Percentiles rank a stretch among this genome's conserved stretches.
Evolutionary conservation across 73 alveolate genomes (phyloP).

Genomic region (Tetrahymena borealis): DNA sequence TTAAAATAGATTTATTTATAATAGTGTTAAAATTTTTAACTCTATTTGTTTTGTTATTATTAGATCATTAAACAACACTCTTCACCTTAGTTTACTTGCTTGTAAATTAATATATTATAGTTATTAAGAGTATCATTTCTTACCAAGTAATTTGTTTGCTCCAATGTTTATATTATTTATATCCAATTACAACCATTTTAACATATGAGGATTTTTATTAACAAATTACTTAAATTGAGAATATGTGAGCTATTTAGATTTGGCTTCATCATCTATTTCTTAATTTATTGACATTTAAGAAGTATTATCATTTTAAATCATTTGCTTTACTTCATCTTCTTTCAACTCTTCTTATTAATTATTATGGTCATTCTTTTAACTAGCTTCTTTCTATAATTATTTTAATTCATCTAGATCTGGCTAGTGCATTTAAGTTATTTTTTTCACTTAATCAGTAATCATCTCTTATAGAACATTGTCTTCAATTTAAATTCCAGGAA

Average conservation of each 20-base stretch:
- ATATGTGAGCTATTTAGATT: neutral
- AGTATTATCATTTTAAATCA: neutral
- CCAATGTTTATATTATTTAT: slow-evolving; percentile 4
- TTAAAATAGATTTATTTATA: too few relatives aligned
- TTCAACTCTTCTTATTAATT: too few relatives aligned
- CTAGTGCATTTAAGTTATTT: neutral
- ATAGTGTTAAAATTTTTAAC: too few relatives aligned
- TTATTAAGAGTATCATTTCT: neutral
- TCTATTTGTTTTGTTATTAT: too few relatives aligned
- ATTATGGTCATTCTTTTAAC: neutral
- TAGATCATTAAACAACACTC: too few relatives aligned
- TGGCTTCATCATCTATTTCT: neutral
- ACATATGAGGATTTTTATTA: slow-evolving; percentile 6
- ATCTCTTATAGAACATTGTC: slow-evolving; percentile 31
- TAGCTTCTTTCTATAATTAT: neutral
- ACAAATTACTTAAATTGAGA: slow-evolving; percentile 3
- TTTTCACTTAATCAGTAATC: slow-evolving; percentile 6
- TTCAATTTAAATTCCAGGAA: slow-evolving; percentile 26
- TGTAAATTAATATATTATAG: too few relatives aligned
- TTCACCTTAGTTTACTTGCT: too few relatives aligned
- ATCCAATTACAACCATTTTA: slow-evolving; percentile 14
- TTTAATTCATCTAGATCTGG: neutral
- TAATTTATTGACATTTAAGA: neutral
- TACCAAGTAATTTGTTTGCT: slow-evolving; percentile 6
- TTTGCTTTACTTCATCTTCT: neutral